Evolutionary conservation across 129 eudicot species (phyloP).

Genomic region (Saposhnikovia divaricata): DNA sequence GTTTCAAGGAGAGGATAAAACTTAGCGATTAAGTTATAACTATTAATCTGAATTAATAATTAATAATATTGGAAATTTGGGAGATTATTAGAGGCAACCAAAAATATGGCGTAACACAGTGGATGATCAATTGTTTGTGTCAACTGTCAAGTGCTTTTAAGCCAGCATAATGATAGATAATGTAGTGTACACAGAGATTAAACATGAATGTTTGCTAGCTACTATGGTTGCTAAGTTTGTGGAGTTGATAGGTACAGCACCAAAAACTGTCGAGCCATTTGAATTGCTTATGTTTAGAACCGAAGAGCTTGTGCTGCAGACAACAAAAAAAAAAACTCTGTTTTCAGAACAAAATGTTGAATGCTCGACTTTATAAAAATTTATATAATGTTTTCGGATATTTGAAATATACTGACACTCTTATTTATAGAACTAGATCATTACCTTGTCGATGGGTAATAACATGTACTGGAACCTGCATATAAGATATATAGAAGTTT

Average conservation of each 20-base stretch:
- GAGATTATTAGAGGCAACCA: too few species aligned
- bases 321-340: neutral
- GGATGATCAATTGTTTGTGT: neutral
- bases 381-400: too few species aligned
- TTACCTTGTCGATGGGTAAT: constrained; percentile 74
- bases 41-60: too few species aligned
- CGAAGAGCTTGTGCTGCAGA: constrained; percentile 82
- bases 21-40: too few species aligned
- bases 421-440: neutral
- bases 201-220: neutral
- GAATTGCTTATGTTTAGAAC: constrained; percentile 68
- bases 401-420: neutral
- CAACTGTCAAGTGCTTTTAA: neutral
- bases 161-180: constrained; percentile 11
- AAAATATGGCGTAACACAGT: too few species aligned
- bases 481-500: neutral
- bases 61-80: too few species aligned
- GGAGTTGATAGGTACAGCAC: constrained; percentile 62
- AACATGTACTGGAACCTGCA: constrained; percentile 72
- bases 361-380: neutral
- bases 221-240: constrained; percentile 22
- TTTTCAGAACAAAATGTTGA: neutral
- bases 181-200: neutral
- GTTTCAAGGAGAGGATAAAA: too few species aligned
- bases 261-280: constrained; percentile 65